Base-by-base conservation (phyloP, 1,284 basidiomycete species). In the Leccinum fallax region DNA sequence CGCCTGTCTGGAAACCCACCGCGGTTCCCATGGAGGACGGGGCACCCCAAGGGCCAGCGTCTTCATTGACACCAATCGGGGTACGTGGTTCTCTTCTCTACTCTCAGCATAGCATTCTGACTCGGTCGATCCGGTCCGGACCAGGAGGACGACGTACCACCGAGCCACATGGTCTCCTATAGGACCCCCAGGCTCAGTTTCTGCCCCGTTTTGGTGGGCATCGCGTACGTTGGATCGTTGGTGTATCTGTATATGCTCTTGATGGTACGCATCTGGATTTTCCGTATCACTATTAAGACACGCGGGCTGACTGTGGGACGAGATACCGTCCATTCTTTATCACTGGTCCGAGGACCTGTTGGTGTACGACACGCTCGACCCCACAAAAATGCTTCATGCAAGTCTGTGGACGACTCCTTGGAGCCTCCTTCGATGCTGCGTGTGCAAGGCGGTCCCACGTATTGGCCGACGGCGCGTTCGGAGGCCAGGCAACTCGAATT, bases 171-270 rank as follows among this genome's bases (percentile, higher is more conserved):
- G 48, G 40, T 16, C 19, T 19, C 56, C 7, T 60, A 70, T 15
- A 49, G 36, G 9, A 26, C 60, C 13, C 65, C 59, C 38, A 61
- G 67, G 63, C 51, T 68, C 30, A 69, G 69, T 55, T 70, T 69
- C 51, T 71, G 67, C 40, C 67, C 67, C 10, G 51, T 69, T 49
- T 9, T 69, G 49, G 56, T 49, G 15, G 55, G 60, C 15, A 8
- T 69, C 49, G 4, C 46, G 16, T 69, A 71, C 38, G n/a, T 63
- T 40, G 63, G 60, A n/a, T 69, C 69, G 1, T 9, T 69, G 13
- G 9, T 71, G 15, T 55, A 71, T 57, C 24, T 68, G 19, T 71
- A 71, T 26, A 71, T 71, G 59, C 15, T 71, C 28, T 57, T 71
- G 59, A 71, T 71, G 67, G 67, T 69, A 53, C 24, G 63, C 30